Evolutionary conservation across 108 stramenopile genomes (phyloP), one percentile per base, ranked within the genome.

Genomic region (Skeletonema potamos): DNA sequence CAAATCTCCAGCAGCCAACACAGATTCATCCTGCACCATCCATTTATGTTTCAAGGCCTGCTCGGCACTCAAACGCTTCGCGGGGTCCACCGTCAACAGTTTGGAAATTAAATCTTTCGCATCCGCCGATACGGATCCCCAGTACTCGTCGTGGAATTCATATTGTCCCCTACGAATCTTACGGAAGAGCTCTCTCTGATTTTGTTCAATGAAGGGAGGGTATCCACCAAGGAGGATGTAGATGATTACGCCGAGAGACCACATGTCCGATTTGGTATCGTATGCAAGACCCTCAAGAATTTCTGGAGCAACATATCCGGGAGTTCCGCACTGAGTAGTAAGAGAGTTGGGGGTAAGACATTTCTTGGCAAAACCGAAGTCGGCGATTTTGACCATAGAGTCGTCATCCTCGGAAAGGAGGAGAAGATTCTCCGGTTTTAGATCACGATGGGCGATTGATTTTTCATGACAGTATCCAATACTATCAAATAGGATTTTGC

Each of bases 311-410:
- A 96, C 96, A 76, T 97, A 97, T 11, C 95, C 95, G 4, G 97
- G 97, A 57, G 97, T 97, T 34, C 97, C 97, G 70, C 97, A 97
- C 73, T 95, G 94, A 2, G 97, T 97, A 17, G 85, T 89, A n/a
- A 97, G 82, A 7, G 81, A 83, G 9, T 88, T 87, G 33, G 89
- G 89, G 27, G 73, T 81, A 6, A 77, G 73, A 20, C 87, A 74
- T 41, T 86, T 85, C 74, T 99, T 97, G 54, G 97, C 97, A 62
- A 99, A 97, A 17, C 99, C 99, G 74, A 99, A 99, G 75, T 99
- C 99, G 17, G 98, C 98, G 70, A 99, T 89, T 80, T 99, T 99
- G 74, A 99, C 94, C 3, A 80, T 72, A 20, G 93, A 87, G 65
- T 98, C 96, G 62, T 93, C 88, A 34, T 83, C 72, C 48, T 77